phyloP scores from a whole-genome alignment of 2,329 filamentous ascomycete species.

The Xylaria sp. region DNA sequence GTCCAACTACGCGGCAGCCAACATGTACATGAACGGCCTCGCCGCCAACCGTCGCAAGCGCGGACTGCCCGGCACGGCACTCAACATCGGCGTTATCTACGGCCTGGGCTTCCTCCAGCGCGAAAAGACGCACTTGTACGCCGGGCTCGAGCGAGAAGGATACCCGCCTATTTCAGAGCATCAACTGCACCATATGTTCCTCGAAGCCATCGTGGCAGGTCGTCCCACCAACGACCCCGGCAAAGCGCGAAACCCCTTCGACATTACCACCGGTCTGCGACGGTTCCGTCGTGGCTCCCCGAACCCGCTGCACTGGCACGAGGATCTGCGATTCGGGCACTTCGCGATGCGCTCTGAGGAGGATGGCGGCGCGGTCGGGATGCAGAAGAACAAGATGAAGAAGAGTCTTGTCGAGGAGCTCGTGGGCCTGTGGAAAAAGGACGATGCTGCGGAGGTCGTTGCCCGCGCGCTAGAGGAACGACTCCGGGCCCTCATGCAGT shows the following conservation, averaged over 20 bases:
- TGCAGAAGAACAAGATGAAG: conserved; percentile 9
- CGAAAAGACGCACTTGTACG: conserved; percentile 55
- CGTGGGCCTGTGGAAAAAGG: conserved; percentile 36
- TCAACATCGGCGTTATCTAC: conserved; percentile 61
- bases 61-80: conserved; percentile 53
- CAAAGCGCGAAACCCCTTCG: conserved; percentile 40
- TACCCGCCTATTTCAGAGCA: conserved; percentile 62
- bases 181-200: conserved; percentile 63
- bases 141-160: conserved; percentile 56
- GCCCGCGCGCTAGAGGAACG: conserved; percentile 45
- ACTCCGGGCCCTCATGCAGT: conserved; percentile 50
- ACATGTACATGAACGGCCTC: conserved; percentile 61
- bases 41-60: conserved; percentile 52
- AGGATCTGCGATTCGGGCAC: conserved; percentile 58
- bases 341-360: conserved; percentile 45
- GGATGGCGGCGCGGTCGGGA: not conserved
- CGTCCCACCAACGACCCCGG: conserved; percentile 41
- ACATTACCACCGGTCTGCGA: conserved; percentile 56
- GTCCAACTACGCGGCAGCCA: conserved; percentile 59
- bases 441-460: conserved; percentile 46
- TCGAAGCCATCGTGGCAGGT: conserved; percentile 61
- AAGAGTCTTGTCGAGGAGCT: conserved; percentile 49
- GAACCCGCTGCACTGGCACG: conserved; percentile 56
- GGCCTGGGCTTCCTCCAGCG: conserved; percentile 58
- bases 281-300: conserved; percentile 50